phyloP scores from a whole-genome alignment of 768 basidiomycete species.

The Hygrophorus pudorinus region DNA sequence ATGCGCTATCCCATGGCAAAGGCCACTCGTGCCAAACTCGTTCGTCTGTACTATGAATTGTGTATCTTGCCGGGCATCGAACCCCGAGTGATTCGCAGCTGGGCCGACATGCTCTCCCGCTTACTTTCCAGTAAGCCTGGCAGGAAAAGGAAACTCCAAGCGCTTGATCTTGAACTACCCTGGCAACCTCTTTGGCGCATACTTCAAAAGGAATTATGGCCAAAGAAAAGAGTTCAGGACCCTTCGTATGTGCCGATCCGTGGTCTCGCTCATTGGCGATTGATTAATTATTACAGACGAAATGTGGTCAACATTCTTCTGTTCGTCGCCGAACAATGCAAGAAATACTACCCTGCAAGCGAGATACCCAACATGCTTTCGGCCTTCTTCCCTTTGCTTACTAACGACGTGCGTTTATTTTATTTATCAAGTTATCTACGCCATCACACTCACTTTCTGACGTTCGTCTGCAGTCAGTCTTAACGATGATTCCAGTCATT shows the following conservation, averaged over 20 bases:
- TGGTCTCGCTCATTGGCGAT: neutral
- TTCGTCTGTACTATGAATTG: slow-evolving; percentile 71
- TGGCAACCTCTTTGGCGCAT: slow-evolving; percentile 74
- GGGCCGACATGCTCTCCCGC: slow-evolving; percentile 72
- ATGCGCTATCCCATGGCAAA: slow-evolving; percentile 74
- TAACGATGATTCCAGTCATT: slow-evolving; percentile 67
- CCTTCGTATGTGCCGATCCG: slow-evolving; percentile 33
- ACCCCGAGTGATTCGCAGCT: slow-evolving; percentile 56
- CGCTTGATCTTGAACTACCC: slow-evolving; percentile 53
- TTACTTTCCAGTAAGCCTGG: slow-evolving; percentile 60
- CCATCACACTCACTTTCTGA: neutral
- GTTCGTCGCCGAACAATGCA: slow-evolving; percentile 64
- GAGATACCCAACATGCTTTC: slow-evolving; percentile 66
- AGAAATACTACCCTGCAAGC: slow-evolving; percentile 52
- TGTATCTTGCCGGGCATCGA: slow-evolving; percentile 69
- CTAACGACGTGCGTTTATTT: slow-evolving; percentile 47
- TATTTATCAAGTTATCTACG: neutral
- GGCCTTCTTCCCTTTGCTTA: slow-evolving; percentile 61
- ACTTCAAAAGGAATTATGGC: slow-evolving; percentile 67
- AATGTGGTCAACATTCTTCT: slow-evolving; percentile 64
- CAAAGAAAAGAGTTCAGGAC: slow-evolving; percentile 53
- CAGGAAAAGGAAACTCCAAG: slow-evolving; percentile 54
- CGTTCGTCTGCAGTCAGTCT: slow-evolving; percentile 35
- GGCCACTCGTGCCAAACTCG: slow-evolving; percentile 60
- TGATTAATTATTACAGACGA: slow-evolving; percentile 27